Base-by-base conservation (phyloP, 2,329 filamentous ascomycete genomes). In the Didymella sp. region DNA sequence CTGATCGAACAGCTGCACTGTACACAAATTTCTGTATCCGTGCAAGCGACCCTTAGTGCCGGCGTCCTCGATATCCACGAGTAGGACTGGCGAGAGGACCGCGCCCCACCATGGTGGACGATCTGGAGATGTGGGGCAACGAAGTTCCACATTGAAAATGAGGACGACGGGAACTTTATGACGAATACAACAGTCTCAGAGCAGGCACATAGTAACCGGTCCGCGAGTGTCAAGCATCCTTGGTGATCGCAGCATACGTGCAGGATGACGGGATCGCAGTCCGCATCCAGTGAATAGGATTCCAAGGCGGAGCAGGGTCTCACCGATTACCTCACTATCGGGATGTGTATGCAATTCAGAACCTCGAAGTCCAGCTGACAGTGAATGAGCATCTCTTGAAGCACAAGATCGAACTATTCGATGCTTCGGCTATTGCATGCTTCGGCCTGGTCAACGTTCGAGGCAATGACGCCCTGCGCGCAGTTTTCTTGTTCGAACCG, bases 321-420 rank as follows among this genome's bases (percentile, higher is more conserved):
- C 54, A 51, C 54, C 54, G 48, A 21, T 51, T 51, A 21, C 47
- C 54, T 24, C 17, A 19, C 11, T 4, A 1, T 38, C 30, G 54
- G 54, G 24, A 47, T 11, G n/a, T 13, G 22, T 35, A 30, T 56
- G 43, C 51, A 48, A 11, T 3, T 33, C 15, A 41, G 11, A 27
- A 50, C 15, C 9, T 45, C n/a, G 11, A 12, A 11, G 33, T 17
- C 30, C 42, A 51, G 48, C 48, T 51, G 54, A 57, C 43, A 42
- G 15, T 24, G 11, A 4, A 41, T 19, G 12, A 17, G 19, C 2
- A n/a, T 19, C 25, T 28, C 4, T n/a, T n/a, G 38, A 21, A 38
- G 54, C 54, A 51, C 44, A 31, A 48, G 31, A 44, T 12, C 42
- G 43, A 22, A 6, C 37, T 25, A 27, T 22, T 21, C 28, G 41